Percentiles rank a stretch among this genome's conserved stretches.
These are phyloP conservation scores for Fomitopsis pinicola DNA, from an alignment of 1,284 basidiomycete genomes.

Conservation along the genomic window DNA sequence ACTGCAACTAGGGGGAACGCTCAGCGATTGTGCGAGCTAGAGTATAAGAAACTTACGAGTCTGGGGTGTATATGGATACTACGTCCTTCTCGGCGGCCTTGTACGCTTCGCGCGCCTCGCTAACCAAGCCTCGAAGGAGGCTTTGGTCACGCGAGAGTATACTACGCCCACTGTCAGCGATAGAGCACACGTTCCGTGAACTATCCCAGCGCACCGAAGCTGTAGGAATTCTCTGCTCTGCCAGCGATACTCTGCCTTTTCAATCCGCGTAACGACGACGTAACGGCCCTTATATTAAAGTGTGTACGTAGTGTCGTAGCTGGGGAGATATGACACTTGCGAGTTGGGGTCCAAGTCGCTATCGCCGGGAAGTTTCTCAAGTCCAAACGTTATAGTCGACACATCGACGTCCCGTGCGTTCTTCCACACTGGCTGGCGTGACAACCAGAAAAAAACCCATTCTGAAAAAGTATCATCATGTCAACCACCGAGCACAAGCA, in stretches of 20 bases:
- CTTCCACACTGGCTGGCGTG: slow-evolving; percentile 28
- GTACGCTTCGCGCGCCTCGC: not conserved
- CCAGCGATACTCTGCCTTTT: not conserved
- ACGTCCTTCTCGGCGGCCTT: slow-evolving; percentile 40
- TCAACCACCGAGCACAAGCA: not conserved
- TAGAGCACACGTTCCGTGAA: too few species aligned
- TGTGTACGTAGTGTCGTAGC: slow-evolving; percentile 36
- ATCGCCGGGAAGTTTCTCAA: slow-evolving; percentile 31
- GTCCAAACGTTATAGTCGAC: slow-evolving; percentile 29
- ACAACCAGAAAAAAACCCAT: slow-evolving; percentile 30
- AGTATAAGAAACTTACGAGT: slow-evolving; percentile 29
- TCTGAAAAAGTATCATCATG: slow-evolving; percentile 14
- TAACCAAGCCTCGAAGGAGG: not conserved
- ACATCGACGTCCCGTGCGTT: slow-evolving; percentile 49
- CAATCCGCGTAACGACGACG: slow-evolving; percentile 3
- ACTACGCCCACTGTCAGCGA: not conserved
- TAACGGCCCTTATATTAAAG: slow-evolving; percentile 49
- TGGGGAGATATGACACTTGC: slow-evolving; percentile 45
- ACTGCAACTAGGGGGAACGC: slow-evolving; percentile 1
- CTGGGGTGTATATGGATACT: slow-evolving; percentile 53
- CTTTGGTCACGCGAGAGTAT: not conserved
- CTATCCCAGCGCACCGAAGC: slow-evolving; percentile 16
- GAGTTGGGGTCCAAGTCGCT: slow-evolving; percentile 23
- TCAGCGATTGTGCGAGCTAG: not conserved
- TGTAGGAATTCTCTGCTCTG: not conserved